phyloP scores from a whole-genome alignment of 23 red algal species.

The Chondrus crispus region DNA sequence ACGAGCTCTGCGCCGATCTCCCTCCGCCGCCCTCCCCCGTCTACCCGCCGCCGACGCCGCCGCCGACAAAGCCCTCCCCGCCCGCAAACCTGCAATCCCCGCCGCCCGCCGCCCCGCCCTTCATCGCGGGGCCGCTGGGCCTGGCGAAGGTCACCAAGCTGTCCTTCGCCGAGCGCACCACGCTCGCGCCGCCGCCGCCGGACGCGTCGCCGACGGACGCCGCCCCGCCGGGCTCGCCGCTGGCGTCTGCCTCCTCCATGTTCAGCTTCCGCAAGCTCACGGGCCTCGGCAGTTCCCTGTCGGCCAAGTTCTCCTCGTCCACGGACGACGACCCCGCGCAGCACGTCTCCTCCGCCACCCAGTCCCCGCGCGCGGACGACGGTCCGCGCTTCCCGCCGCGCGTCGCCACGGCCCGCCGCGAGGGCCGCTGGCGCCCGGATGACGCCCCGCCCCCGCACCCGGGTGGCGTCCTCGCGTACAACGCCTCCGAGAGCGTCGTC shows the following conservation, averaged over 20 bases:
- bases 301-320: slow-evolving; percentile 8
- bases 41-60: not conserved
- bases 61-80: slow-evolving; percentile 8
- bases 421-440: too few species aligned
- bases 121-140: slow-evolving; percentile 25
- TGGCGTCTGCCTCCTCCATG: slow-evolving; percentile 7
- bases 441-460: slow-evolving; percentile 11
- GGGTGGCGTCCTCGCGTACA: slow-evolving; percentile 55
- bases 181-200: not conserved
- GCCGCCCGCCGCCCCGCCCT: not conserved
- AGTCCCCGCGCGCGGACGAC: not conserved
- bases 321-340: not conserved
- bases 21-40: slow-evolving; percentile 38
- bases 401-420: not conserved
- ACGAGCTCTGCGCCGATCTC: slow-evolving; percentile 58
- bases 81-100: not conserved
- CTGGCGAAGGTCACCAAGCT: slow-evolving; percentile 61
- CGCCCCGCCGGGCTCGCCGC: slow-evolving; percentile 24
- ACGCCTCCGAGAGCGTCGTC: slow-evolving; percentile 31
- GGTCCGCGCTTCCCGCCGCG: slow-evolving; percentile 3
- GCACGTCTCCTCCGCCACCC: not conserved
- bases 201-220: slow-evolving; percentile 8
- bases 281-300: slow-evolving; percentile 14
- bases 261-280: slow-evolving; percentile 61
- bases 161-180: slow-evolving; percentile 22